A percentile compares a stretch with the other conserved stretches of the same genome.
Evolutionary conservation across 495 filamentous ascomycete species (phyloP).

Genomic region (Evansstolkia leycettana): DNA sequence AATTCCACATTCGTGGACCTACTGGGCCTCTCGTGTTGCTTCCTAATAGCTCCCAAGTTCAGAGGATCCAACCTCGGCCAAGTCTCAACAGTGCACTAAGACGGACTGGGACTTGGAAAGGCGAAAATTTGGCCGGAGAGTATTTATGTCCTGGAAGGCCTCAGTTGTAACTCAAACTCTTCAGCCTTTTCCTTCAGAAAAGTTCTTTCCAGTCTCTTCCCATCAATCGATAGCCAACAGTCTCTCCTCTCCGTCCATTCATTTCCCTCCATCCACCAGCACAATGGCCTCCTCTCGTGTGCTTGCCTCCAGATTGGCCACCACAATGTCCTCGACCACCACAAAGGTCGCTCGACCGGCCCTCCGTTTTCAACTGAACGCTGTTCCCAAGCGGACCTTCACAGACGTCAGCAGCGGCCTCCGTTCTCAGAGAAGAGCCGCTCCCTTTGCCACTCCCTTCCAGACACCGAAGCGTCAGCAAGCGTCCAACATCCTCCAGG

Average conservation of each 20-base stretch:
- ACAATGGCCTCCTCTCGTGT: conserved; percentile 66
- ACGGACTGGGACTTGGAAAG: conserved; percentile 16
- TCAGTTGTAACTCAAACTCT: too few species aligned
- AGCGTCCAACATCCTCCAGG: conserved; percentile 44
- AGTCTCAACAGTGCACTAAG: background rate
- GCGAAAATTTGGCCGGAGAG: conserved; percentile 14
- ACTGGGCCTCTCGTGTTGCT: too few species aligned
- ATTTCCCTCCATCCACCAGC: conserved; percentile 23
- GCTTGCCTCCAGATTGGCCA: conserved; percentile 58
- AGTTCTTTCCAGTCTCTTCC: conserved; percentile 21
- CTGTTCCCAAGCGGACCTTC: conserved; percentile 59
- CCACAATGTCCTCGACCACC: conserved; percentile 57
- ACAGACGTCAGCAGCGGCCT: conserved; percentile 32
- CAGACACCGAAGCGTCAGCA: conserved; percentile 57
- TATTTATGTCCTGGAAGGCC: too few species aligned
- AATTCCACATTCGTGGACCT: too few species aligned
- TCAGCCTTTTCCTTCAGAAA: conserved; percentile 8
- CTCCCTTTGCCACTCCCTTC: conserved; percentile 18
- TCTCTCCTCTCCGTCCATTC: background rate
- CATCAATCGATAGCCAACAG: conserved; percentile 3
- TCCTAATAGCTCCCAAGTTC: too few species aligned
- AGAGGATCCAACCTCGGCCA: too few species aligned
- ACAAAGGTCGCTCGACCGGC: conserved; percentile 60
- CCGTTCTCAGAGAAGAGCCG: conserved; percentile 18
- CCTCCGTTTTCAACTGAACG: conserved; percentile 45